Evolutionary conservation across 257 asterid genomes (phyloP), one percentile per base, ranked within the genome.

Genomic region (Thymus quinquecostatus): DNA sequence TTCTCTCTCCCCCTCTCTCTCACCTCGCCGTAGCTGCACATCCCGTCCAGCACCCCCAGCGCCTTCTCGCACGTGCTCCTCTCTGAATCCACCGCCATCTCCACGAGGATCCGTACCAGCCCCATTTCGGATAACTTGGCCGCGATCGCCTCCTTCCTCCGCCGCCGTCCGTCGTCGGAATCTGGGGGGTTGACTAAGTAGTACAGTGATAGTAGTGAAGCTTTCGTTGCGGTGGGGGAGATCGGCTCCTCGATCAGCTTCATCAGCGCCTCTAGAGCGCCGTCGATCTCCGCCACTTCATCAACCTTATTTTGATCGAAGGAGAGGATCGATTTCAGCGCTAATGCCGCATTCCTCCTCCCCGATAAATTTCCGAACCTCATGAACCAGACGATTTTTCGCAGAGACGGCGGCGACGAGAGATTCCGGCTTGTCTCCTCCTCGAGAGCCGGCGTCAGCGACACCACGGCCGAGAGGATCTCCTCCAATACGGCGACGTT

Each of bases 31-130:
- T 27, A 53, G 11, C 80, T 71, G 75, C 87, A 85, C 2, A 87
- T 77, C 53, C 79, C 86, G 12, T 85, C 79, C 73, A 87, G 47
- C 64, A 85, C 81, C 5, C 85, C 91, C 32, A 87, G 71, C 27
- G 84, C 89, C 64, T 80, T 85, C 78, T 87, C 94, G 9, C 85
- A 74, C 43, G 66, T 28, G 79, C 94, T 79, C 67, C 68, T 76
- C 1, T 87, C 89, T 1, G 82, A 77, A 12, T 77, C 88, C 45
- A 85, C 87, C 3, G 82, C 78, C 41, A 77, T 64, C 10, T 87
- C 89, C 0, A 83, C 10, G 2, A 85, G 72, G 21, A 59, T 33
- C 32, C 62, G 66, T 3, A 83, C 73, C 13, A 87, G 8, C 36
- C 91, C 89, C 81, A 68, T 72, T 2, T 82, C 77, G 1, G 68